phyloP scores from a whole-genome alignment of 75 land plant species.

The Adiantum capillusveneris region DNA sequence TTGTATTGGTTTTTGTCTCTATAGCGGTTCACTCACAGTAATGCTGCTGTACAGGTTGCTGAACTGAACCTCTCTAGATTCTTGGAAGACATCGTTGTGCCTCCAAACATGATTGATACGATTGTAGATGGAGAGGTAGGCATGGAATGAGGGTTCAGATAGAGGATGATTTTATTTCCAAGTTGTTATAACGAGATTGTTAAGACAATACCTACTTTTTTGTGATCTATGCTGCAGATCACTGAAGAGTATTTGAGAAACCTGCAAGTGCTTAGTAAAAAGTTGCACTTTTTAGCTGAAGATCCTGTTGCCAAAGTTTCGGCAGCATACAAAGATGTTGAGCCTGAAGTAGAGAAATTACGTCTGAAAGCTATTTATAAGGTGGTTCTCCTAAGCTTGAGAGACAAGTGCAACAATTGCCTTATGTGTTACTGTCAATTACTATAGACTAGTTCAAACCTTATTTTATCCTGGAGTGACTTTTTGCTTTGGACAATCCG shows the following conservation, averaged over 20 bases:
- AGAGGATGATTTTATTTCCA: not conserved
- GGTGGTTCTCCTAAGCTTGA: conserved; percentile 48
- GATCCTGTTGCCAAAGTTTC: conserved; percentile 72
- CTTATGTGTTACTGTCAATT: not conserved
- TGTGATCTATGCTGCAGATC: conserved; percentile 42
- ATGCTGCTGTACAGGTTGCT: conserved; percentile 54
- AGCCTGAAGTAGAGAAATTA: conserved; percentile 88
- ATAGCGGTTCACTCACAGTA: too few species aligned
- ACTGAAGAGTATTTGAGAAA: conserved; percentile 93
- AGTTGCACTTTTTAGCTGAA: conserved; percentile 71
- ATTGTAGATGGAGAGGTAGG: conserved; percentile 98
- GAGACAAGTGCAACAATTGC: not conserved
- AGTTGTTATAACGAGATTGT: not conserved
- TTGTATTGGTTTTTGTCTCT: too few species aligned
- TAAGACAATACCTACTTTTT: too few species aligned
- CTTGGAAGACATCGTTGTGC: conserved; percentile 89
- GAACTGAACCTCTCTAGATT: conserved; percentile 84
- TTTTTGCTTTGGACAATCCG: too few species aligned
- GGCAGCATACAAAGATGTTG: conserved; percentile 88
- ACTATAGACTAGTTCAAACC: too few species aligned
- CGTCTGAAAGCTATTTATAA: conserved; percentile 89
- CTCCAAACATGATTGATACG: conserved; percentile 95
- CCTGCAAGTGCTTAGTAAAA: conserved; percentile 79
- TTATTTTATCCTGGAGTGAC: too few species aligned
- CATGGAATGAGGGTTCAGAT: not conserved